Percentiles rank a stretch among this genome's conserved stretches.
Conservation (phyloP, 257 asterid species). For the Phtheirospermum japonicum region DNA sequence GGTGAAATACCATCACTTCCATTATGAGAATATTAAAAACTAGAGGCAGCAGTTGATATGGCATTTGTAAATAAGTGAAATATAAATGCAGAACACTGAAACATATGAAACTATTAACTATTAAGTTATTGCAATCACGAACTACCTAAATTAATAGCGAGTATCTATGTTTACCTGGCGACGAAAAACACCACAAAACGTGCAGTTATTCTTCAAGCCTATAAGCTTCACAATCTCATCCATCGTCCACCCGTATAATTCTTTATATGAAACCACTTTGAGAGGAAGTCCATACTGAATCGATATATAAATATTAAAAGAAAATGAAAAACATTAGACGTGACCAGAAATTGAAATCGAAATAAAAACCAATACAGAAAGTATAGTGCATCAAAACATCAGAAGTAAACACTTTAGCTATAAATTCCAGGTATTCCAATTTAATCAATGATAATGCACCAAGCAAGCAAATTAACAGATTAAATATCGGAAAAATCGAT, state of each 20-base stretch:
- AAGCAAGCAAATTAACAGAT: conserved; percentile 11
- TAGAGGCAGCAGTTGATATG: not conserved
- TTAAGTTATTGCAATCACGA: not conserved
- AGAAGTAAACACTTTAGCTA: conserved; percentile 4
- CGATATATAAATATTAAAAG: conserved; percentile 8
- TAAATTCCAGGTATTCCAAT: no score
- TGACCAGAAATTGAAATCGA: no score
- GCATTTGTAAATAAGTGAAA: not conserved
- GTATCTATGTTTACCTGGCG: conserved; percentile 69
- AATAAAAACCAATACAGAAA: conserved; percentile 1
- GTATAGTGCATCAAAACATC: conserved; percentile 9
- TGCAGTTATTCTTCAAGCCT: conserved; percentile 95
- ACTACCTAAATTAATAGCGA: not conserved
- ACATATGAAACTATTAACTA: not conserved
- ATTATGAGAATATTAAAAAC: conserved; percentile 19
- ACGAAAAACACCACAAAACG: conserved; percentile 97
- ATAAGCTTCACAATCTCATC: conserved; percentile 97
- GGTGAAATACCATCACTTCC: conserved; percentile 25
- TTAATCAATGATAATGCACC: not conserved
- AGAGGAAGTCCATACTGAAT: conserved; percentile 92
- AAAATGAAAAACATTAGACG: conserved; percentile 24
- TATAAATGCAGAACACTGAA: not conserved
- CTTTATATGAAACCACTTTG: conserved; percentile 91
- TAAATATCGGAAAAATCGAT: conserved; percentile 12
- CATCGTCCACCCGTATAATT: conserved; percentile 98